A percentile compares a stretch with the other conserved stretches of the same genome.
Conservation (phyloP, 148 eudicot species). For the Camellia sinensis region DNA sequence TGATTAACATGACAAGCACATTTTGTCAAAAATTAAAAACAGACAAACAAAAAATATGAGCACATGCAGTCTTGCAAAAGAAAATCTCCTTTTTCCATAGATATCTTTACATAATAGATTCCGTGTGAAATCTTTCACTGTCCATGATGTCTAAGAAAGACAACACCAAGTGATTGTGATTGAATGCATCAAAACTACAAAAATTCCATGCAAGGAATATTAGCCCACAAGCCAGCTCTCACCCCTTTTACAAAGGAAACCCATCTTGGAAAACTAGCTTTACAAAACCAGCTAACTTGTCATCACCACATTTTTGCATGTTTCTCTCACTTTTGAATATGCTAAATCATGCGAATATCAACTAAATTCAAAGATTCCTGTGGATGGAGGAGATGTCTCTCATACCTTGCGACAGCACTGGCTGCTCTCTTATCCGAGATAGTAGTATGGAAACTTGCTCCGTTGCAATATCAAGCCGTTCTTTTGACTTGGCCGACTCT, state of each 20-base stretch:
- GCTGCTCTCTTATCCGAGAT: constrained; percentile 69
- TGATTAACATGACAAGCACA: too few species aligned
- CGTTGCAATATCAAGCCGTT: constrained; percentile 69
- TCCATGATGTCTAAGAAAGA: background rate
- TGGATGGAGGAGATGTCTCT: constrained; percentile 34
- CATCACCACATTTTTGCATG: constrained; percentile 1
- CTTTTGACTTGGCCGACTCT: constrained; percentile 78
- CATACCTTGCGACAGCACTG: constrained; percentile 45
- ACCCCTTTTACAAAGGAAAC: background rate
- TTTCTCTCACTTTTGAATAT: background rate
- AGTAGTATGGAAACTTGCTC: constrained; percentile 77
- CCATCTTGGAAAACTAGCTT: background rate
- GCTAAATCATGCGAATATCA: background rate
- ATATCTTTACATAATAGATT: constrained; percentile 5
- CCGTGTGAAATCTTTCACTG: background rate
- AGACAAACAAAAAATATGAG: background rate
- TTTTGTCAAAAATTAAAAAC: too few species aligned
- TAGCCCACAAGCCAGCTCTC: constrained; percentile 7
- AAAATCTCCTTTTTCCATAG: background rate
- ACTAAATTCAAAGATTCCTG: constrained; percentile 14
- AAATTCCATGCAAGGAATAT: background rate
- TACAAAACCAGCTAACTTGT: constrained; percentile 3
- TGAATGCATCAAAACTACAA: constrained; percentile 5
- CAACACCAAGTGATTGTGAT: background rate
- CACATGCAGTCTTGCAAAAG: background rate